Evolutionary conservation across 306 rosid genomes (phyloP).

Genomic region (Cercis canadensis): DNA sequence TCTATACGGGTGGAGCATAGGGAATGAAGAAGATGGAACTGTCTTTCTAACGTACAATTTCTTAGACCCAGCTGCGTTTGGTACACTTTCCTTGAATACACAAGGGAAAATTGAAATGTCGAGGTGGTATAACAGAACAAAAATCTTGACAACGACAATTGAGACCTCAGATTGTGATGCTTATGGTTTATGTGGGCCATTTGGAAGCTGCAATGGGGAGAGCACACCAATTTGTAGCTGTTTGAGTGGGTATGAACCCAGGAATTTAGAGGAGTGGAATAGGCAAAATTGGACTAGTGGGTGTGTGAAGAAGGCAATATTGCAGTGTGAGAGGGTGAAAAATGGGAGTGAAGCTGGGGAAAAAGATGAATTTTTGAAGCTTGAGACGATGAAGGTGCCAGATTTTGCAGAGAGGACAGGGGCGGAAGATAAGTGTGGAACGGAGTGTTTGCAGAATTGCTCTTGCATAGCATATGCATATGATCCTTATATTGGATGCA

Average conservation of each 20-base stretch:
- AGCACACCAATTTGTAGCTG: conserved; percentile 37
- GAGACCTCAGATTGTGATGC: conserved; percentile 10
- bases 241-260: conserved; percentile 49
- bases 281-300: conserved; percentile 33
- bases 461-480: conserved; percentile 47
- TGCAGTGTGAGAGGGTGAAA: conserved; percentile 28
- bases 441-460: conserved; percentile 39
- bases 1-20: background rate
- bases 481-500: conserved; percentile 35
- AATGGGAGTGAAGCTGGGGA: background rate
- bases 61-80: background rate
- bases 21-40: background rate
- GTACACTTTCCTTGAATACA: background rate
- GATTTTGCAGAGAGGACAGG: conserved; percentile 20
- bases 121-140: background rate
- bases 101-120: background rate
- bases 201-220: conserved; percentile 19
- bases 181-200: conserved; percentile 15
- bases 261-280: conserved; percentile 41
- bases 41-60: background rate
- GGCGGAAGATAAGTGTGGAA: conserved; percentile 14
- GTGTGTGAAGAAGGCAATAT: conserved; percentile 18
- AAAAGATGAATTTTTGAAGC: conserved; percentile 30
- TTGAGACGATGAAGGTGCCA: conserved; percentile 42
- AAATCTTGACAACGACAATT: background rate